Percentiles rank a stretch among this genome's conserved stretches.
phyloP scores from a whole-genome alignment of 75 land plant species.

The Cunninghamia lanceolata region DNA sequence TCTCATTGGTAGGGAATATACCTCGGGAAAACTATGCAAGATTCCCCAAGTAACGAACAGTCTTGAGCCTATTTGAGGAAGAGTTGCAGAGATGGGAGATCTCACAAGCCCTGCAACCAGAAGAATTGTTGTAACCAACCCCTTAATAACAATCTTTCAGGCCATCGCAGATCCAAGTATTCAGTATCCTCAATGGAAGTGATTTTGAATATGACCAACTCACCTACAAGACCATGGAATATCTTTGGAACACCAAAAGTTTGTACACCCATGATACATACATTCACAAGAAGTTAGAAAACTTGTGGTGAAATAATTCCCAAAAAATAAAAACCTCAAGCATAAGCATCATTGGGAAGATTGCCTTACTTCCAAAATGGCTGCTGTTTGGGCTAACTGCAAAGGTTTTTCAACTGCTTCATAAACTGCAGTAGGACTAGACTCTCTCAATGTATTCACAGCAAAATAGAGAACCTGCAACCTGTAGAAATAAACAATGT shows the following conservation, averaged over 20 bases:
- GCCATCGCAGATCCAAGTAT: neutral
- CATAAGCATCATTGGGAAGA: neutral
- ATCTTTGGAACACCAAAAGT: constrained; percentile 29
- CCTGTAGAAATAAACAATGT: constrained; percentile 34
- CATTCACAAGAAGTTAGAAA: neutral
- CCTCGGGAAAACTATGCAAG: constrained; percentile 83
- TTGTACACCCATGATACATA: neutral
- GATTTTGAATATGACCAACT: constrained; percentile 8
- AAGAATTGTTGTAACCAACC: neutral
- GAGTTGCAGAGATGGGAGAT: constrained; percentile 78
- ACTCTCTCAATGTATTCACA: constrained; percentile 50
- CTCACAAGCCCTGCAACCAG: constrained; percentile 60
- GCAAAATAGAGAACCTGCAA: constrained; percentile 56
- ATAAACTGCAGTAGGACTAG: constrained; percentile 62
- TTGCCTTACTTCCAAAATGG: constrained; percentile 66
- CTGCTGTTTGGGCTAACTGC: constrained; percentile 84
- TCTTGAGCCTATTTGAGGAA: constrained; percentile 83
- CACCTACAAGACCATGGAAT: constrained; percentile 55
- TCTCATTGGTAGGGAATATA: constrained; percentile 2
- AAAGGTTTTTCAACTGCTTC: constrained; percentile 80
- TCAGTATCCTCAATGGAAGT: neutral
- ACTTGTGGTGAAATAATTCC: neutral
- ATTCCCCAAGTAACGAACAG: constrained; percentile 84
- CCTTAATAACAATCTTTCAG: neutral
- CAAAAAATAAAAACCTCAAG: neutral